Evolutionary conservation across 345 rosid species (phyloP).

Genomic region (Rhizophora mangle): DNA sequence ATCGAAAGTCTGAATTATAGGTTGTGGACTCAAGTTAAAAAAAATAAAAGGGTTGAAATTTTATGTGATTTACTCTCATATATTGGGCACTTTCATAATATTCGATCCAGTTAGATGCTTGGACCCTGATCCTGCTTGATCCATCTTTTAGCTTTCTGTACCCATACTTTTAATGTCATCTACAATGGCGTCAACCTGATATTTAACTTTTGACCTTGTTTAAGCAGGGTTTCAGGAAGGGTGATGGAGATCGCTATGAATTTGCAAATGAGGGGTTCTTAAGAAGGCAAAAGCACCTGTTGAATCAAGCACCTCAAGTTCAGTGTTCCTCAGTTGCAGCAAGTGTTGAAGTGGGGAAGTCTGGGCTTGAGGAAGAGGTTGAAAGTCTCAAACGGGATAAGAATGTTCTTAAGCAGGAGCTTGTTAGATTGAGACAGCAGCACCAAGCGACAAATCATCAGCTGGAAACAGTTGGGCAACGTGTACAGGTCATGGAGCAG

Average conservation of each 20-base stretch:
- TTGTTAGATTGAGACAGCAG: slow-evolving; percentile 83
- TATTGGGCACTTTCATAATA: no score
- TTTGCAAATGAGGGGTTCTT: slow-evolving; percentile 91
- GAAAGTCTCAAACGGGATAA: slow-evolving; percentile 94
- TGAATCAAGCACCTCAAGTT: slow-evolving; percentile 61
- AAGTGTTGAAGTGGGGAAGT: slow-evolving; percentile 93
- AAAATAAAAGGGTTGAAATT: not conserved
- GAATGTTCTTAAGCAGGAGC: slow-evolving; percentile 96
- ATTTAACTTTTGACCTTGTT: not conserved
- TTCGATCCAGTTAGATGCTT: not conserved
- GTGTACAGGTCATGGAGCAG: slow-evolving; percentile 94
- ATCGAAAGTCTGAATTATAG: not conserved
- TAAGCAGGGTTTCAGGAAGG: slow-evolving; percentile 85
- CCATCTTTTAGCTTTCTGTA: not conserved
- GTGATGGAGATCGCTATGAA: slow-evolving; percentile 91
- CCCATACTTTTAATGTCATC: not conserved
- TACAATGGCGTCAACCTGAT: not conserved
- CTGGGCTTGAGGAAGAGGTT: slow-evolving; percentile 92
- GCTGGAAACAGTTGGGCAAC: slow-evolving; percentile 78
- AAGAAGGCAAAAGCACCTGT: slow-evolving; percentile 79
- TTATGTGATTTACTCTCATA: not conserved
- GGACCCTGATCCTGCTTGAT: not conserved
- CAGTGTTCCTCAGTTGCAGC: slow-evolving; percentile 64
- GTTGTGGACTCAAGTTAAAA: not conserved
- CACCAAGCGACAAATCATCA: slow-evolving; percentile 86